Evolutionary conservation across 257 asterid genomes (phyloP).

Genomic region (Henckelia pumila): DNA sequence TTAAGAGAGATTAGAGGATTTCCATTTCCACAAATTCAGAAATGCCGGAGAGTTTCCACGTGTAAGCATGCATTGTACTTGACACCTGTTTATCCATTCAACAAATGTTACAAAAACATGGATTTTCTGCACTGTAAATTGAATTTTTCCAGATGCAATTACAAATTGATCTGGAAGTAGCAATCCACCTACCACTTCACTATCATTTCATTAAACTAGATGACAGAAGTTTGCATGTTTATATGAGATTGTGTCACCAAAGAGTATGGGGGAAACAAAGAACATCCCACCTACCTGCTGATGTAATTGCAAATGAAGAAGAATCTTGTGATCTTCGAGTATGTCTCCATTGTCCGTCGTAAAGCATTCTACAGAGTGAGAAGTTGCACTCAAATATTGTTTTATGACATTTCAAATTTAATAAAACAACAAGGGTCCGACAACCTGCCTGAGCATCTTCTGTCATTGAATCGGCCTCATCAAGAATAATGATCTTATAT

Average conservation of each 20-base stretch:
- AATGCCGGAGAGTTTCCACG: neutral
- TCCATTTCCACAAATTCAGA: neutral
- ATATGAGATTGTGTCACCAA: neutral
- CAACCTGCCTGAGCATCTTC: conserved; percentile 93
- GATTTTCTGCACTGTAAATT: neutral
- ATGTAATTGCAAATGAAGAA: conserved; percentile 96
- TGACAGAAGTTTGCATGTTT: neutral
- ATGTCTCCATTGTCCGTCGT: conserved; percentile 96
- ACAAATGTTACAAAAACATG: neutral
- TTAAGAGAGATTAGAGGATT: neutral
- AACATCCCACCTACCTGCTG: conserved; percentile 62
- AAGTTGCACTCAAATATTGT: neutral
- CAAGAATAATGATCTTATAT: conserved; percentile 85
- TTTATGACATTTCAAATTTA: neutral
- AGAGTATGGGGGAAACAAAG: neutral
- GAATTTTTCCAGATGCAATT: neutral
- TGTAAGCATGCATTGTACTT: neutral
- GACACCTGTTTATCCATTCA: neutral
- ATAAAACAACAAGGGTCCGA: conserved; percentile 2
- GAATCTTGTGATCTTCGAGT: conserved; percentile 92
- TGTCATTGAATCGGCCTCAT: conserved; percentile 99
- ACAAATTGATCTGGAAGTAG: no score
- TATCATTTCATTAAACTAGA: neutral
- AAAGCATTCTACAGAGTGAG: conserved; percentile 74
- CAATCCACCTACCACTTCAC: neutral